Percentiles rank a stretch among this genome's conserved stretches.
Evolutionary conservation across 1,284 basidiomycete genomes (phyloP).

Genomic region (Heliocybe sulcata): DNA sequence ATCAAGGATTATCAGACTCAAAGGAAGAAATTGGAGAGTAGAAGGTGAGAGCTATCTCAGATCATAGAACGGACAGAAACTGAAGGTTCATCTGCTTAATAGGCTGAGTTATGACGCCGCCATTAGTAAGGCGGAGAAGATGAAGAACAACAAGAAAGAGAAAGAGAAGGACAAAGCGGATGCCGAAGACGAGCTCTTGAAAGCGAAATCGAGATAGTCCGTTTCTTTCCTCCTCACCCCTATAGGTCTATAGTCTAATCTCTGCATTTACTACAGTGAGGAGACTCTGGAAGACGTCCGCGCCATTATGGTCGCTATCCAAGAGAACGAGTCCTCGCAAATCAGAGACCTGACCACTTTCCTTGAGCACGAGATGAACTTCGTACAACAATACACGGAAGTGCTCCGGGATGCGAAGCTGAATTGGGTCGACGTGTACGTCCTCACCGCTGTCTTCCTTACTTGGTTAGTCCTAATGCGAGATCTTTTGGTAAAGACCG

Average conservation of each 20-base stretch:
- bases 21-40: constrained; percentile 75
- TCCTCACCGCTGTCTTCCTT: constrained; percentile 4
- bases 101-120: constrained; percentile 78
- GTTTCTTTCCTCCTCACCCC: constrained; percentile 18
- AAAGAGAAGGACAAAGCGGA: constrained; percentile 63
- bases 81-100: constrained; percentile 1
- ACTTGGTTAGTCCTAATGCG: neutral
- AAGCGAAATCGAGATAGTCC: constrained; percentile 68
- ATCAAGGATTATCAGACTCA: constrained; percentile 67
- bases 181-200: constrained; percentile 71
- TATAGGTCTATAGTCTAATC: neutral
- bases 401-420: constrained; percentile 61
- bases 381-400: constrained; percentile 63
- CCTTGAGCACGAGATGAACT: constrained; percentile 68
- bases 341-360: constrained; percentile 61
- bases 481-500: constrained; percentile 1
- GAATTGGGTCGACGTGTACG: constrained; percentile 60
- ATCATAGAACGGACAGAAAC: too few species aligned
- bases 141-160: constrained; percentile 60
- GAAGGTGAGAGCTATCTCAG: constrained; percentile 39
- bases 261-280: constrained; percentile 40
- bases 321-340: constrained; percentile 69
- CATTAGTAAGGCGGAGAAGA: constrained; percentile 55
- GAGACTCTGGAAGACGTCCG: constrained; percentile 77
- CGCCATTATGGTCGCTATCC: constrained; percentile 66